Evolutionary conservation across 805 yeast species (phyloP).

Genomic region (Jamesozyma rosinii): DNA sequence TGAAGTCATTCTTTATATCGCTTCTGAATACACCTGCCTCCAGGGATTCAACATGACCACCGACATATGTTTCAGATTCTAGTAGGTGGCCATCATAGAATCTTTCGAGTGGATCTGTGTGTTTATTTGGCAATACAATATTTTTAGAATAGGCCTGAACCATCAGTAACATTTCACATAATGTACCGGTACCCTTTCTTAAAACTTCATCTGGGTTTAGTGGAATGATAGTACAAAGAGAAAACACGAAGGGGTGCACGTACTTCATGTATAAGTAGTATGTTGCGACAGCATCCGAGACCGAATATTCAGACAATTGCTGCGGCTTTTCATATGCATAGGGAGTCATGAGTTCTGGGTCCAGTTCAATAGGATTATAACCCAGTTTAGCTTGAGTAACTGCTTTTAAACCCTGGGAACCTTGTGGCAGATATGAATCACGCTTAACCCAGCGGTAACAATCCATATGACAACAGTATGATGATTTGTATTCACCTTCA

Average conservation of each 20-base stretch:
- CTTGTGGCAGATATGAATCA: conserved; percentile 95
- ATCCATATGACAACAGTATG: conserved; percentile 94
- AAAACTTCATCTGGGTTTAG: conserved; percentile 92
- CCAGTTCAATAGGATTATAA: conserved; percentile 90
- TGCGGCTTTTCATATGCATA: conserved; percentile 94
- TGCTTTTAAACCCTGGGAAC: conserved; percentile 95
- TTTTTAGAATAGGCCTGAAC: conserved; percentile 80
- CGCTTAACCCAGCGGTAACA: conserved; percentile 97
- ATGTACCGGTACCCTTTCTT: conserved; percentile 95
- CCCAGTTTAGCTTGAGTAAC: conserved; percentile 94
- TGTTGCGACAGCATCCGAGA: conserved; percentile 98
- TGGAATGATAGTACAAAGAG: conserved; percentile 91
- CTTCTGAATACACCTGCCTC: conserved; percentile 97
- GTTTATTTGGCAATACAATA: conserved; percentile 86
- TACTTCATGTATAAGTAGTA: conserved; percentile 92
- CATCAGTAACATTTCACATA: conserved; percentile 95
- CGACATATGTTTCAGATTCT: conserved; percentile 95
- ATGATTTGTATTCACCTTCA: conserved; percentile 87
- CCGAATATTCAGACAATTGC: conserved; percentile 87
- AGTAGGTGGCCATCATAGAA: conserved; percentile 89
- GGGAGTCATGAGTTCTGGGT: conserved; percentile 97
- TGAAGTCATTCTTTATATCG: conserved; percentile 69
- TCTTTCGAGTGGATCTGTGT: conserved; percentile 86
- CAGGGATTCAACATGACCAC: conserved; percentile 95
- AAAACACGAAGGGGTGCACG: conserved; percentile 93